These are phyloP conservation scores for Jackrogersella minutella DNA, from an alignment of 495 filamentous ascomycete species.

Conservation along the genomic window DNA sequence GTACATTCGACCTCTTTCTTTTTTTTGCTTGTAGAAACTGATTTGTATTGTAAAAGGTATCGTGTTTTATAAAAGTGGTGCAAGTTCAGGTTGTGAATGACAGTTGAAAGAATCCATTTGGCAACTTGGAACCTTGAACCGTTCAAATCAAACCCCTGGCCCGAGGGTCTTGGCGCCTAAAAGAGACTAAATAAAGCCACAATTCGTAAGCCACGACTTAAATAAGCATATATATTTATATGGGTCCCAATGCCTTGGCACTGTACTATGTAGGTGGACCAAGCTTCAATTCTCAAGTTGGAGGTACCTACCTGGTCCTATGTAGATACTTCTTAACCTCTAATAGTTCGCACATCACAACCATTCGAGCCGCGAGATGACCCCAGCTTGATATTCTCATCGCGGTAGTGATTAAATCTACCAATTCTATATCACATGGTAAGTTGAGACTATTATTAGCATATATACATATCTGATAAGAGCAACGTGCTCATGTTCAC, in stretches of 20 bases:
- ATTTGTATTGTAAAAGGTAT: constrained; percentile 17
- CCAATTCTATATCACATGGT: constrained; percentile 26
- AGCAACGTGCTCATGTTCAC: background rate
- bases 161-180: no score
- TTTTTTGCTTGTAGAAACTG: background rate
- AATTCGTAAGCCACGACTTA: background rate
- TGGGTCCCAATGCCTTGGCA: background rate
- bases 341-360: no score
- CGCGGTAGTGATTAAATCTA: no score
- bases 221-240: no score
- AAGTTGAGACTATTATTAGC: constrained; percentile 7
- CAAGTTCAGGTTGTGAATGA: background rate
- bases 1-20: constrained; percentile 27
- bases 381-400: no score
- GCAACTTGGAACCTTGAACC: background rate
- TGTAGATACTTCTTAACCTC: no score
- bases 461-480: background rate
- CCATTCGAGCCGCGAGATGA: no score
- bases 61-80: constrained; percentile 5
- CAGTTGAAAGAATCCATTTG: constrained; percentile 30
- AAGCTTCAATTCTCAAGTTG: no score
- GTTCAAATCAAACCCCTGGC: constrained; percentile 27
- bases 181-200: constrained; percentile 5
- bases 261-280: no score
- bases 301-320: no score